phyloP scores from a whole-genome alignment of 116 monocot genomes.

The Zostera marina region DNA sequence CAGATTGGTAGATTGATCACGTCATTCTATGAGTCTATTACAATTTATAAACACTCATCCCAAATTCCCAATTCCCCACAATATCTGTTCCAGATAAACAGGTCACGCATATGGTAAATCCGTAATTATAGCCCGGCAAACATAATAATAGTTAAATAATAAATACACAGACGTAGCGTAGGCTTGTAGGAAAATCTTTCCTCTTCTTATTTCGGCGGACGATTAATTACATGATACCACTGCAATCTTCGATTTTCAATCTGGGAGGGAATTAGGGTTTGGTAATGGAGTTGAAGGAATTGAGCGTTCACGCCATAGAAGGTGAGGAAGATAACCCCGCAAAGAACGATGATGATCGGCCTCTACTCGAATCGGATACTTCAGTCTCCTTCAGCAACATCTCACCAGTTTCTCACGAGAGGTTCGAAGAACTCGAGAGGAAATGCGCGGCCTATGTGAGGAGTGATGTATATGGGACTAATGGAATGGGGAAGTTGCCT shows the following conservation, averaged over 20 bases:
- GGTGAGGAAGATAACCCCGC: constrained; percentile 6
- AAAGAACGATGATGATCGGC: constrained; percentile 17
- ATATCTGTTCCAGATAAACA: no score
- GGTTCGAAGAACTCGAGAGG: constrained; percentile 41
- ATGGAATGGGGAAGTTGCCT: constrained; percentile 58
- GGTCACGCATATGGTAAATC: no score
- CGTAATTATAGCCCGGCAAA: no score
- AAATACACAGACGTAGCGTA: no score
- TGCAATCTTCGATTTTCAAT: neutral
- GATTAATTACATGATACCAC: neutral
- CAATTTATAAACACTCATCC: no score
- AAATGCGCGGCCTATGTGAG: constrained; percentile 66
- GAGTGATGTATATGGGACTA: constrained; percentile 51
- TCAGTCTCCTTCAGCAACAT: constrained; percentile 2
- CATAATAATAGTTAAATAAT: no score
- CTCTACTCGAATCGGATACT: constrained; percentile 29
- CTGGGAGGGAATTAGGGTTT: neutral
- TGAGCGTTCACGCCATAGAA: constrained; percentile 7
- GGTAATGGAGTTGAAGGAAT: constrained; percentile 29
- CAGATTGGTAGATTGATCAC: no score
- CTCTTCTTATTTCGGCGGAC: no score
- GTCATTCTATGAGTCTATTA: no score
- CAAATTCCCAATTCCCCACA: no score
- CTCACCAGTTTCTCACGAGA: constrained; percentile 5
- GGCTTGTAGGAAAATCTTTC: no score